Percentiles rank a stretch among this genome's conserved stretches.
Conservation (phyloP, 2,329 filamentous ascomycete species). For the Colletotrichum filicis region DNA sequence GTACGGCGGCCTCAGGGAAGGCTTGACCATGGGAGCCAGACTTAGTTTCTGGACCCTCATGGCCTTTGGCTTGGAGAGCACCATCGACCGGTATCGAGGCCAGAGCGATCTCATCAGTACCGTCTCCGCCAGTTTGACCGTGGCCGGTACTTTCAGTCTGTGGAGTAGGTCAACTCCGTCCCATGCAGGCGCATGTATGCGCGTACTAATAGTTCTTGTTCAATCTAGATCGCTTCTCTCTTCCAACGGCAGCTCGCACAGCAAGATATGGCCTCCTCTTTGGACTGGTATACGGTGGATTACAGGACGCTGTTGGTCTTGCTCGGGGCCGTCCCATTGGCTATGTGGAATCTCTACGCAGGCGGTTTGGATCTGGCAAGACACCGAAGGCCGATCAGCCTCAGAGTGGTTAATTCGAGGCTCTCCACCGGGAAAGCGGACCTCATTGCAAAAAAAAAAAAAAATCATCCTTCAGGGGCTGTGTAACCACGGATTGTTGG, state of each 20-base stretch:
- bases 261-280: slow-evolving; percentile 83
- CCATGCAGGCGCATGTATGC: not conserved
- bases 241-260: slow-evolving; percentile 80
- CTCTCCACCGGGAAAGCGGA: not conserved
- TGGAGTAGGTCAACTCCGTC: slow-evolving; percentile 71
- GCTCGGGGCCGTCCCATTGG: slow-evolving; percentile 77
- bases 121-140: slow-evolving; percentile 82
- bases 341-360: slow-evolving; percentile 76
- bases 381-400: not conserved
- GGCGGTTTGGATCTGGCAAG: slow-evolving; percentile 43
- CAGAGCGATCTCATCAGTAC: slow-evolving; percentile 83
- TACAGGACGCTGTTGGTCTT: slow-evolving; percentile 80
- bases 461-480: not conserved
- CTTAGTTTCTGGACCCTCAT: slow-evolving; percentile 78
- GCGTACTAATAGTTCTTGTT: slow-evolving; percentile 10
- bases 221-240: slow-evolving; percentile 77
- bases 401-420: not conserved
- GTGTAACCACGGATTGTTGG: not conserved
- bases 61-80: slow-evolving; percentile 86
- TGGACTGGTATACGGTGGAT: slow-evolving; percentile 81
- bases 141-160: slow-evolving; percentile 87
- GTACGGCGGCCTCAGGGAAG: slow-evolving; percentile 82
- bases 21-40: slow-evolving; percentile 76
- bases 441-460: not conserved
- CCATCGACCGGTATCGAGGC: slow-evolving; percentile 79